Evolutionary conservation across 805 yeast species (phyloP), one percentile per base, ranked within the genome.

Genomic region (Hanseniaspora valbyensis): DNA sequence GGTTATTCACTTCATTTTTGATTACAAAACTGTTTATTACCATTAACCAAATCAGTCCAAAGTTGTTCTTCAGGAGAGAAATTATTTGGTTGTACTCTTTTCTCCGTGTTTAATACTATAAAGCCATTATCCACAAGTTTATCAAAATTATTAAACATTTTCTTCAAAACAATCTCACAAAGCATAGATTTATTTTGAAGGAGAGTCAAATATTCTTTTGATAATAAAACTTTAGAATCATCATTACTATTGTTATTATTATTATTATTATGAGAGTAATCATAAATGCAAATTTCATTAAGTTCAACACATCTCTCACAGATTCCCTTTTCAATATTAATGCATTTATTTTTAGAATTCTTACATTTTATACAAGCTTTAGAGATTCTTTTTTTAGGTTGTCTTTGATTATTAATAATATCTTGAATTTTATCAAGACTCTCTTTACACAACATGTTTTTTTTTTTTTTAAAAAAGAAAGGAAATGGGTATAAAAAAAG

Each of bases 241-340:
- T 49, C 51, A 22, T 54, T 49, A 58, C 58, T 22, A 8, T 16
- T 18, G 34, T 13, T 16, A 3, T 49, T 49, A 22, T 54, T 49
- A 58, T 58, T 22, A 8, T 16, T 18, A 28, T 13, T 16, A 13
- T 19, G 25, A 56, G 71, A 71, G 34, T 72, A 75, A 41, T 68
- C 70, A 55, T 75, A 76, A 0, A 76, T 76, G 59, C 81, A 76
- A 28, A 76, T 68, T 59, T 75, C 77, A 57, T 76, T 76, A 55
- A 76, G 79, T 45, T 69, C 68, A 13, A 72, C 61, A 56, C 81
- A 76, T 38, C 76, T 64, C 28, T 70, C 65, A 55, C 81, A 72
- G 2, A 75, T 75, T 13, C 76, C 76, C 50, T 72, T 75, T 32
- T 50, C 49, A n/a, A 50, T 50, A 33, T 50, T 50, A 18, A 50